Percentiles rank a stretch among this genome's conserved stretches.
Evolutionary conservation across 2,329 filamentous ascomycete species (phyloP).

Genomic region (Pseudocercospora cruenta): DNA sequence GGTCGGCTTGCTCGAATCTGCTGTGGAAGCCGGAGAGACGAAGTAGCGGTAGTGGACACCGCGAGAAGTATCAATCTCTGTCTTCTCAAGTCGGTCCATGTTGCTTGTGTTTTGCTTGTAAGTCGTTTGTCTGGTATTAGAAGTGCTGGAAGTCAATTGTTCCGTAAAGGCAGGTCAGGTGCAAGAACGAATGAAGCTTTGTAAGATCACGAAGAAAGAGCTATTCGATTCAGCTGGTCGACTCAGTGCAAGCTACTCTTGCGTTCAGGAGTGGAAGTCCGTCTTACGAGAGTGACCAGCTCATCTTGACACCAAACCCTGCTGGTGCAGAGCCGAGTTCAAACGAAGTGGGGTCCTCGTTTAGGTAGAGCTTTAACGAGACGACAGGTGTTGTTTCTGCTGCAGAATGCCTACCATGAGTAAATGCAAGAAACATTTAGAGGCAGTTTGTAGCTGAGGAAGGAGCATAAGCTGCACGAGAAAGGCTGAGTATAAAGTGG

Average conservation of each 20-base stretch:
- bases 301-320: background rate
- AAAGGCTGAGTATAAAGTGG: background rate
- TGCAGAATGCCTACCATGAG: background rate
- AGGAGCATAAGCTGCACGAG: background rate
- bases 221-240: background rate
- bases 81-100: conserved; percentile 31
- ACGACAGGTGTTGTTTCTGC: background rate
- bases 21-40: conserved; percentile 28
- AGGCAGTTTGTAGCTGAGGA: background rate
- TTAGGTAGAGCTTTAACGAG: background rate
- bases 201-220: background rate
- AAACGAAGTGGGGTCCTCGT: background rate
- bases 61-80: conserved; percentile 28
- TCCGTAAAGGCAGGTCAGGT: background rate
- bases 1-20: conserved; percentile 37
- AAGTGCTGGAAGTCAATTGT: background rate
- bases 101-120: background rate
- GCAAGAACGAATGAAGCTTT: background rate
- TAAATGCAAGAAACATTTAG: background rate
- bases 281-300: background rate
- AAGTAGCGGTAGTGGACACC: conserved; percentile 50
- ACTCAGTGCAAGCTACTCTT: background rate
- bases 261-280: background rate
- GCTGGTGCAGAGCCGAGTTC: background rate
- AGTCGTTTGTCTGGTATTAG: background rate